Evolutionary conservation across 805 yeast species (phyloP).

Genomic region (Suhomyces xylopsoci): DNA sequence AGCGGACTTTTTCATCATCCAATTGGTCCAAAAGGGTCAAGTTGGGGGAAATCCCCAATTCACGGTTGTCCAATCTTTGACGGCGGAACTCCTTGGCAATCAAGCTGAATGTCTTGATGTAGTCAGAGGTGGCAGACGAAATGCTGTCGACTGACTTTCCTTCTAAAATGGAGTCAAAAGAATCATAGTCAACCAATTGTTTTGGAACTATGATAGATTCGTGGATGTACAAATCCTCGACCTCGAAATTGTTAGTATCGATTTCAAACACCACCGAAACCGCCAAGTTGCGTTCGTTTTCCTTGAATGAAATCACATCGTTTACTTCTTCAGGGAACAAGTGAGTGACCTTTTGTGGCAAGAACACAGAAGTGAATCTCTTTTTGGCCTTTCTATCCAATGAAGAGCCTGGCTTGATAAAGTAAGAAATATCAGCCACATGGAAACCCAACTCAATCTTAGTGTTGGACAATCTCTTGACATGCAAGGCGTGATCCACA

Average conservation of each 20-base stretch:
- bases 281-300: slow-evolving; percentile 59
- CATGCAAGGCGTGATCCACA: slow-evolving; percentile 79
- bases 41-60: slow-evolving; percentile 47
- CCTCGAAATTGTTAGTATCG: slow-evolving; percentile 66
- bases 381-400: slow-evolving; percentile 88
- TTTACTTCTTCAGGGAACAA: slow-evolving; percentile 67
- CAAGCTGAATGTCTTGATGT: slow-evolving; percentile 59
- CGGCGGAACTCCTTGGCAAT: slow-evolving; percentile 69
- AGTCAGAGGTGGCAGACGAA: slow-evolving; percentile 60
- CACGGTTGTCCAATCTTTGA: slow-evolving; percentile 54
- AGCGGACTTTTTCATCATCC: slow-evolving; percentile 79
- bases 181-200: slow-evolving; percentile 50
- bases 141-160: slow-evolving; percentile 23
- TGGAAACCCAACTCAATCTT: slow-evolving; percentile 84
- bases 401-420: slow-evolving; percentile 65
- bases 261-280: slow-evolving; percentile 78
- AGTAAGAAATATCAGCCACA: slow-evolving; percentile 74
- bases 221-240: slow-evolving; percentile 73
- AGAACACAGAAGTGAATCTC: slow-evolving; percentile 82
- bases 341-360: slow-evolving; percentile 71
- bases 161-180: slow-evolving; percentile 51
- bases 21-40: slow-evolving; percentile 72
- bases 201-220: slow-evolving; percentile 69
- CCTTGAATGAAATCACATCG: slow-evolving; percentile 58
- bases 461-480: slow-evolving; percentile 57